Evolutionary conservation across 1,139 yeast genomes (phyloP), one percentile per base, ranked within the genome.

Genomic region (Candida sojae): DNA sequence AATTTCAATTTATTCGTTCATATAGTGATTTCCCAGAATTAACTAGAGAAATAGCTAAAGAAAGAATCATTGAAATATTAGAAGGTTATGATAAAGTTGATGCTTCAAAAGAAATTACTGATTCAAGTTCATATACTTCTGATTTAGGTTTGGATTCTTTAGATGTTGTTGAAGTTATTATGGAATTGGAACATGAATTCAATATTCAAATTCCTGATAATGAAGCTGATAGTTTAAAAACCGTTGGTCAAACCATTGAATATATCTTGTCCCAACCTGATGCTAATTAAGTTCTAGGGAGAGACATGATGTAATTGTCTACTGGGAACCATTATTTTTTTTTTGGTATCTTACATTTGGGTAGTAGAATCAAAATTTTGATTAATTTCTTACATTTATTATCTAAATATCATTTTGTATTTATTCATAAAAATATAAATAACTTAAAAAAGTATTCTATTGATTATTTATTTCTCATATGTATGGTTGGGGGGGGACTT

Each of bases 111-210:
- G 73, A 66, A 44, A 81, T 89, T 58, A 71, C 80, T 23, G 81
- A 82, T 48, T 70, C 72, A 13, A 80, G 95, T 7, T 75, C 84
- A 35, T 88, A 86, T 65, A 71, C 83, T 41, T 83, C 80, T 56
- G 96, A 90, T 64, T 78, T 90, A 57, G 96, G 96, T 2, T 79
- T 89, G 59, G 97, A 90, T 71, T 86, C 93, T 31, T 80, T 90
- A 63, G 97, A 90, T 62, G 86, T 88, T 34, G 96, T 88, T 42
- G 97, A 90, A 67, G 92, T 89, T 39, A 81, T 90, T 39, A 89
- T 90, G 90, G 96, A 89, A 60, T 82, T 90, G 53, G 97, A 90
- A 70, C 86, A 83, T 58, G 96, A 89, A 62, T 84, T 84, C 67
- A 82, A 84, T 58, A 80, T 82, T 61, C 88, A 84, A 64, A 88